Conservation (phyloP, 208 protist genomes). For the Blastocrithidia nonstop region DNA sequence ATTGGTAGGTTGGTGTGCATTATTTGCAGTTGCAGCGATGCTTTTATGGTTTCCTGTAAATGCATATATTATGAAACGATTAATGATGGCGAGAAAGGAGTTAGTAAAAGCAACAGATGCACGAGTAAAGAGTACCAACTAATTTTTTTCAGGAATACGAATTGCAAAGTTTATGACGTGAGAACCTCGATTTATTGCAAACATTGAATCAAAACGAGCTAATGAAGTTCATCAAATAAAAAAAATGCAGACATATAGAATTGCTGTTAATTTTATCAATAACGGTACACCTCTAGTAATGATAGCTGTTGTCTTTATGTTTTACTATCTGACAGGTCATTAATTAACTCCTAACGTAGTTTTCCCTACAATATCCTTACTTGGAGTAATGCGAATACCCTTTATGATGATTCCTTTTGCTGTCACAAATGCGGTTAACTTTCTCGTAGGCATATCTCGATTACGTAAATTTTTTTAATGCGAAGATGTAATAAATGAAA, state of each 20-base stretch:
- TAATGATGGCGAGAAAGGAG: conserved; percentile 7
- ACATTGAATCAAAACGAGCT: conserved; percentile 21
- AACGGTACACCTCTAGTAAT: conserved; percentile 32
- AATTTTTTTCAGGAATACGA: conserved; percentile 86
- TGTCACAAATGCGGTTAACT: conserved; percentile 37
- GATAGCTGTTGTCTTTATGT: conserved; percentile 28
- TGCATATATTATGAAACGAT: conserved; percentile 19
- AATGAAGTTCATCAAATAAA: conserved; percentile 24
- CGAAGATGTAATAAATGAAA: conserved; percentile 11
- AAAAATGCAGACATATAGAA: conserved; percentile 13
- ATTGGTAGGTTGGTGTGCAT: conserved; percentile 42
- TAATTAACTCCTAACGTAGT: conserved; percentile 52
- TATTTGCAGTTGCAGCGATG: conserved; percentile 53
- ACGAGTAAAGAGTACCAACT: conserved; percentile 81
- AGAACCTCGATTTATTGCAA: conserved; percentile 55
- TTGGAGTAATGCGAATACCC: conserved; percentile 13
- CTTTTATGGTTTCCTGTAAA: conserved; percentile 55
- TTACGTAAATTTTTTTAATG: conserved; percentile 54
- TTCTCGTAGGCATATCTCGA: conserved; percentile 59
- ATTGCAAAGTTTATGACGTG: conserved; percentile 89
- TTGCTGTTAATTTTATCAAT: conserved; percentile 31
- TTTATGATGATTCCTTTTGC: conserved; percentile 68
- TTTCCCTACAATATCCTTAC: conserved; percentile 13
- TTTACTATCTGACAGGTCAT: conserved; percentile 27
- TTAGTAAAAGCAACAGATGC: conserved; percentile 47